Evolutionary conservation across 2,329 filamentous ascomycete genomes (phyloP), one percentile per base, ranked within the genome.

Genomic region (Cladosporium cucumerinum): DNA sequence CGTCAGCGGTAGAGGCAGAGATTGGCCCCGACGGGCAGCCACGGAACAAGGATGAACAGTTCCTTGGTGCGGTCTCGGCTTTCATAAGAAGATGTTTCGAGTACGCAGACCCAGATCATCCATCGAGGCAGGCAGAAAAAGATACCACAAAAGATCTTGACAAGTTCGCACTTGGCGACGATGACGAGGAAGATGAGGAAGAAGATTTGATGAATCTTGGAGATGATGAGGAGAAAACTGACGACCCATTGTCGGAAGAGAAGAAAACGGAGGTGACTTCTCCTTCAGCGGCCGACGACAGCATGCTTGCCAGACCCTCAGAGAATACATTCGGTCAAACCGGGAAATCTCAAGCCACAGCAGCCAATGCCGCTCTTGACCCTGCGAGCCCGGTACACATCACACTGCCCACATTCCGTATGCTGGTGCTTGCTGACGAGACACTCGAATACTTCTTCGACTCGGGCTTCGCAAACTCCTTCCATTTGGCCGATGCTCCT

Each of bases 61-160:
- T 99, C 74, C 80, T 99, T 28, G 91, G 90, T 67, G 97, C 93
- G 67, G 93, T 99, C 61, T 97, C 92, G 71, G 93, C 93, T 2
- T 99, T 99, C 75, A 99, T 98, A 66, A 86, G 93, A 69, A 86
- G 95, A 66, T 99, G 95, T 78, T 99, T 99, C 70, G 95, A 99
- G 78, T 99, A 99, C 74, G 95, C 95, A 6, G 95, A 99, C 73
- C 94, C 95, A 1, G 94, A 96, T 73, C 89, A 49, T 68, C 72
- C 57, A 62, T 73, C 39, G 61, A 72, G 61, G 21, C 68, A 71
- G 28, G 68, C 68, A 43, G 72, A 75, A 52, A 73, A 77, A 16
- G 43, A 70, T 34, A 66, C 72, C 3, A 72, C 77, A 10, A 75
- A 77, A 55, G 79, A 79, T 54, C 70, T 86, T 8, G 81, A 82